phyloP scores from a whole-genome alignment of 495 filamentous ascomycete genomes.

The Hypoxylon rickii region DNA sequence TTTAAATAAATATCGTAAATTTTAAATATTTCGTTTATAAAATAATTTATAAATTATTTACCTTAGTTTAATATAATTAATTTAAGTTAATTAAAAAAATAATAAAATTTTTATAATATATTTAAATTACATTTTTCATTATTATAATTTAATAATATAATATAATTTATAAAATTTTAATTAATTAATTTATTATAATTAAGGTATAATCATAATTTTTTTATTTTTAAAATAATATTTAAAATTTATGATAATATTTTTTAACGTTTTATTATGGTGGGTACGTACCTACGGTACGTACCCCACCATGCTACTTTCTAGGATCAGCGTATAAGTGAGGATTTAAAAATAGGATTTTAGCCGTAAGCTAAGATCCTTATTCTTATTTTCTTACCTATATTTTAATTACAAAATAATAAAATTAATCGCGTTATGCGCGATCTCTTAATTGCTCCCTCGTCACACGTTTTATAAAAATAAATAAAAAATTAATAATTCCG shows the following conservation, averaged over 20 bases:
- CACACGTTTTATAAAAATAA: background rate
- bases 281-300: too few relatives aligned
- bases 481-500: background rate
- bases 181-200: background rate
- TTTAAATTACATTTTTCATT: background rate
- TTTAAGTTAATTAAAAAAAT: background rate
- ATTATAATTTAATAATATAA: background rate
- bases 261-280: too few relatives aligned
- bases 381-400: too few relatives aligned
- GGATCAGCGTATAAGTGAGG: too few relatives aligned
- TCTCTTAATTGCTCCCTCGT: too few relatives aligned
- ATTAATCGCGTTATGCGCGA: too few relatives aligned
- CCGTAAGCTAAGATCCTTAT: too few relatives aligned
- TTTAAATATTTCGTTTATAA: background rate
- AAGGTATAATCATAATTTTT: background rate
- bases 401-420: too few relatives aligned
- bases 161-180: background rate
- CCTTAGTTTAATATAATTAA: background rate
- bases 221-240: background rate
- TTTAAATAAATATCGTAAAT: background rate
- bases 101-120: background rate
- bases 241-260: background rate
- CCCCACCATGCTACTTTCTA: too few relatives aligned
- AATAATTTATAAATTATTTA: background rate
- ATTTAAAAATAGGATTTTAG: too few relatives aligned